Evolutionary conservation across 371 early-diverging fungal genomes (phyloP), one percentile per base, ranked within the genome.

Genomic region (Chytridium lagenaria): DNA sequence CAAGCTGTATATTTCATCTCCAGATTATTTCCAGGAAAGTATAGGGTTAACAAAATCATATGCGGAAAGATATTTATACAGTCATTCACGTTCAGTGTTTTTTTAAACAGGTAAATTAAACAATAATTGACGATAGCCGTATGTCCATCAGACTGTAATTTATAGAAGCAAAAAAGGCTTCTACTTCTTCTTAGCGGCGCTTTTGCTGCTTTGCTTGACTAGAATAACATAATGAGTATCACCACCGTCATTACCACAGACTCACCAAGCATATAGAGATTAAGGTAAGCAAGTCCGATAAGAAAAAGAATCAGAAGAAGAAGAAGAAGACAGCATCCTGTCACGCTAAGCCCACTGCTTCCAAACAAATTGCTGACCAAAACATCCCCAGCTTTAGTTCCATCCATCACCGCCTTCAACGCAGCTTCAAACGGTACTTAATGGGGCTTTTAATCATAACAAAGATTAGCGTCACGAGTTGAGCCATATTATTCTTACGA

Each of bases 351-450:
- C 10, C 26, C 57, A 37, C 31, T 23, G 7, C 33, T 23, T 19
- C 63, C 38, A 37, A 63, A 34, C 23, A 63, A 16, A 10, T 31
- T 19, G 31, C 36, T 16, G 36, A 63, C 23, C 5, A 63, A 15
- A 7, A 44, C 19, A 44, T 66, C 66, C 2, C 66, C 66, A 2
- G 2, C 44, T 19, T 10, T 10, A 19, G 66, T 39, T 5, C 37
- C 49, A 2, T 10, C 2, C 23, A 40, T n/a, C 28, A 39, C 40
- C n/a, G n/a, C 40, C 26, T 33, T 15, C 15, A 63, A 16, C 44
- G 37, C 19, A 40, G 72, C 84, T 67, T 74, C 77, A 59, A 81
- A 83, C 1, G 78, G 38, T 80, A 83, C 67, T 80, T 78, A 65
- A 82, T 86, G 50, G 90, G 89, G 39, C 68, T n/a, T n/a, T n/a